Percentiles rank a stretch among this genome's conserved stretches.
Conservation (phyloP, 345 rosid species). For the Lepidium africanum region DNA sequence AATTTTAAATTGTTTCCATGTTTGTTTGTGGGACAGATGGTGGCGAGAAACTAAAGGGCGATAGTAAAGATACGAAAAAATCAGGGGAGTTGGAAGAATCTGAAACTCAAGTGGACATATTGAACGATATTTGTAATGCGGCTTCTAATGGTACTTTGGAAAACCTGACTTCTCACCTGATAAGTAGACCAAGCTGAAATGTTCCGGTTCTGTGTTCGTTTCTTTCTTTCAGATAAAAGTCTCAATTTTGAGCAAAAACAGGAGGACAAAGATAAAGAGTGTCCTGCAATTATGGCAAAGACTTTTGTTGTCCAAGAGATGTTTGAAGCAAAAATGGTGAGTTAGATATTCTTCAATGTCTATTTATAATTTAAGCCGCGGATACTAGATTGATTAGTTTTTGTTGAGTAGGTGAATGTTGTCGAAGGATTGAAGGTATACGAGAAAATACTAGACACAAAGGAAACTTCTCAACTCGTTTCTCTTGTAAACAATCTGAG, state of each 20-base stretch:
- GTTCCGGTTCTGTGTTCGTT: neutral
- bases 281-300: conserved; percentile 36
- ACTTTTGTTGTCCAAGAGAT: conserved; percentile 57
- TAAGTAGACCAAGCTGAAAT: neutral
- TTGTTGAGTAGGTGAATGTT: conserved; percentile 61
- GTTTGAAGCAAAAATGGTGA: conserved; percentile 68
- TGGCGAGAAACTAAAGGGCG: conserved; percentile 32
- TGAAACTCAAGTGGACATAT: conserved; percentile 29
- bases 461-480: conserved; percentile 58
- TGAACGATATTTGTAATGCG: conserved; percentile 27
- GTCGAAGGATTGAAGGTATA: conserved; percentile 86
- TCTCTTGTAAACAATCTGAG: conserved; percentile 67
- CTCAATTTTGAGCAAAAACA: conserved; percentile 26
- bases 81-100: conserved; percentile 16
- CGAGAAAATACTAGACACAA: conserved; percentile 46
- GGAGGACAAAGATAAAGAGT: conserved; percentile 44
- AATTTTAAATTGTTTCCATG: neutral
- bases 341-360: conserved; percentile 3
- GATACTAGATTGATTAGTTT: neutral
- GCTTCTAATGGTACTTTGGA: conserved; percentile 41
- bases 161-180: neutral
- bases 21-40: conserved; percentile 38
- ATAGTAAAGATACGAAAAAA: conserved; percentile 14
- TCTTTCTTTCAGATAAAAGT: conserved; percentile 39
- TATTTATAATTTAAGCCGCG: neutral